A percentile compares a stretch with the other conserved stretches of the same genome.
These are phyloP conservation scores for Glarea lozoyensis DNA, from an alignment of 495 filamentous ascomycete species.

Conservation along the genomic window DNA sequence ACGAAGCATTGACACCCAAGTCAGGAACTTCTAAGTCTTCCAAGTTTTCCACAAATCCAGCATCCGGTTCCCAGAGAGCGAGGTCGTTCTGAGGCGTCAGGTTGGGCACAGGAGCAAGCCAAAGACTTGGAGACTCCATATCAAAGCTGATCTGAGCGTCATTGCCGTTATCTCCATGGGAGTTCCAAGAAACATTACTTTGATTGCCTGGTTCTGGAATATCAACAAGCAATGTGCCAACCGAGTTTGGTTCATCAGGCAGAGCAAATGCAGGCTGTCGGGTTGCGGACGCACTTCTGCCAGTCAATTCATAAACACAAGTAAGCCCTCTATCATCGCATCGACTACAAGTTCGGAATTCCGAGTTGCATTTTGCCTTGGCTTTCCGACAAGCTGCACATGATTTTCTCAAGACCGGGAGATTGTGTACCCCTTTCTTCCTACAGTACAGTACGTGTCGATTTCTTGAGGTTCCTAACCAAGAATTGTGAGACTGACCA, in stretches of 20 bases:
- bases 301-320: constrained; percentile 11
- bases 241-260: constrained; percentile 2
- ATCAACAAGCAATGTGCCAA: constrained; percentile 8
- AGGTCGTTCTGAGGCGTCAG: constrained; percentile 5
- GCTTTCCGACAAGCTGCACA: constrained; percentile 14
- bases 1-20: constrained; percentile 4
- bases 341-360: constrained; percentile 9
- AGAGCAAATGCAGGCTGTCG: constrained; percentile 6
- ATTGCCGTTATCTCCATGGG: constrained; percentile 1
- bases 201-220: constrained; percentile 2
- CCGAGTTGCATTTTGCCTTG: constrained; percentile 13
- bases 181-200: background rate
- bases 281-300: constrained; percentile 5
- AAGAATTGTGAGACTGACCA: background rate
- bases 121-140: background rate
- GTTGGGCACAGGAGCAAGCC: constrained; percentile 2
- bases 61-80: constrained; percentile 11
- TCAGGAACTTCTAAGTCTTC: constrained; percentile 7
- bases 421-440: constrained; percentile 9
- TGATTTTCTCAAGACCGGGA: constrained; percentile 11
- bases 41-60: constrained; percentile 13
- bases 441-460: constrained; percentile 13
- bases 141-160: constrained; percentile 5
- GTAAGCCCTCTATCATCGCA: constrained; percentile 3
- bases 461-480: constrained; percentile 8